phyloP scores from a whole-genome alignment of 352 stramenopile species.

The Peronosclerospora sorghi region DNA sequence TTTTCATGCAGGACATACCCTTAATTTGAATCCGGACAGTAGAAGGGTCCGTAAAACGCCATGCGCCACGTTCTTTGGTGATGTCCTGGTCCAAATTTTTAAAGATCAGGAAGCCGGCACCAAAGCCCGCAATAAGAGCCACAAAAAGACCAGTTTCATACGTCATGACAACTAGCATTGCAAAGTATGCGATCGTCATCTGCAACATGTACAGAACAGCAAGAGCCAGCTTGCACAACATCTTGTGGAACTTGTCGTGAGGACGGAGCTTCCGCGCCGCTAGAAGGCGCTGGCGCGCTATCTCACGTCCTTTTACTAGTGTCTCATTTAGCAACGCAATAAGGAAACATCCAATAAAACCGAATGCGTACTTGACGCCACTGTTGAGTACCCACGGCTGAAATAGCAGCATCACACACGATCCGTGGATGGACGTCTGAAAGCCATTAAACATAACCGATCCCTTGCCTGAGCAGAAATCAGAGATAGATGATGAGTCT shows the following conservation, averaged over 20 bases:
- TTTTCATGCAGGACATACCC: slow-evolving; percentile 92
- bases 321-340: slow-evolving; percentile 59
- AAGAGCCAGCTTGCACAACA: slow-evolving; percentile 49
- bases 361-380: slow-evolving; percentile 58
- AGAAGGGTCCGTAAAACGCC: slow-evolving; percentile 60
- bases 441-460: slow-evolving; percentile 82
- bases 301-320: slow-evolving; percentile 43
- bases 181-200: slow-evolving; percentile 76
- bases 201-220: slow-evolving; percentile 66
- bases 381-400: slow-evolving; percentile 68
- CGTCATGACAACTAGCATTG: slow-evolving; percentile 77
- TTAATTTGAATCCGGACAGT: slow-evolving; percentile 69
- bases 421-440: slow-evolving; percentile 56
- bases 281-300: slow-evolving; percentile 36
- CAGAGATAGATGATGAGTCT: slow-evolving; percentile 14
- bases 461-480: slow-evolving; percentile 52
- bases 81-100: slow-evolving; percentile 67
- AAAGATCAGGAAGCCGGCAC: slow-evolving; percentile 52
- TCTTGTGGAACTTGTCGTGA: slow-evolving; percentile 44
- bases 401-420: slow-evolving; percentile 70
- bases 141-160: slow-evolving; percentile 74
- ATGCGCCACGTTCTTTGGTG: slow-evolving; percentile 54
- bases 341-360: slow-evolving; percentile 54
- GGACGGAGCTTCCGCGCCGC: slow-evolving; percentile 20
- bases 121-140: slow-evolving; percentile 59